Conservation (phyloP, 257 asterid genomes). For the Fraxinus excelsior region DNA sequence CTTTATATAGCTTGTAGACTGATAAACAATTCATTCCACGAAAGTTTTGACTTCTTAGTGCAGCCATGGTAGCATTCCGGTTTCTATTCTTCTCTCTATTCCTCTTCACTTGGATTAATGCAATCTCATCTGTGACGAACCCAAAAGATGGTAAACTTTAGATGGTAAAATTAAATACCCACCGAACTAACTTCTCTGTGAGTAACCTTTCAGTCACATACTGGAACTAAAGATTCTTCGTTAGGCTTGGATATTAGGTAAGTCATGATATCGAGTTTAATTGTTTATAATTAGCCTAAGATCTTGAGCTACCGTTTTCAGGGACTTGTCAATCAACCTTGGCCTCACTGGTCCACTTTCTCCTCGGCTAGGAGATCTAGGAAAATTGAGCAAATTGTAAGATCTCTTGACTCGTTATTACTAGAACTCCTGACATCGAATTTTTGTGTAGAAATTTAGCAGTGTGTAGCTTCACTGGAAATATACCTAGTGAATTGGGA, state of each 20-base stretch:
- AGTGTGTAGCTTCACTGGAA: conserved; percentile 80
- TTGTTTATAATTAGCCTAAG: no score
- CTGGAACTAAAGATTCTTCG: neutral
- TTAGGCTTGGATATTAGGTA: neutral
- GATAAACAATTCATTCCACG: no score
- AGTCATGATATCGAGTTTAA: neutral
- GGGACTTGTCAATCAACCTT: conserved; percentile 86
- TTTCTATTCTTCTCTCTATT: conserved; percentile 37
- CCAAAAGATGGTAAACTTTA: conserved; percentile 50
- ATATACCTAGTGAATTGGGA: conserved; percentile 79
- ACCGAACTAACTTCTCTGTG: conserved; percentile 69
- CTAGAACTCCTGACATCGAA: neutral
- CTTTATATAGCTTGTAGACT: no score
- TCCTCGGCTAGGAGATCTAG: conserved; percentile 77
- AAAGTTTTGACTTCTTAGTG: no score
- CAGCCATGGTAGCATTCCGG: conserved; percentile 41
- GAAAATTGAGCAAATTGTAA: conserved; percentile 70
- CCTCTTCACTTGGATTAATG: conserved; percentile 23
- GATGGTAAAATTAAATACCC: no score
- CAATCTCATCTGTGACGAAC: conserved; percentile 29
- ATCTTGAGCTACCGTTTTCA: conserved; percentile 30
- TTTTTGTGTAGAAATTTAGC: conserved; percentile 69
- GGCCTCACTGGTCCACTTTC: conserved; percentile 80
- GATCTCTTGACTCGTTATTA: conserved; percentile 19
- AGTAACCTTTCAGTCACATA: conserved; percentile 32